Percentiles rank a stretch among this genome's conserved stretches.
Evolutionary conservation across 352 stramenopile species (phyloP).

Genomic region (Globisporangium uncinulatum): DNA sequence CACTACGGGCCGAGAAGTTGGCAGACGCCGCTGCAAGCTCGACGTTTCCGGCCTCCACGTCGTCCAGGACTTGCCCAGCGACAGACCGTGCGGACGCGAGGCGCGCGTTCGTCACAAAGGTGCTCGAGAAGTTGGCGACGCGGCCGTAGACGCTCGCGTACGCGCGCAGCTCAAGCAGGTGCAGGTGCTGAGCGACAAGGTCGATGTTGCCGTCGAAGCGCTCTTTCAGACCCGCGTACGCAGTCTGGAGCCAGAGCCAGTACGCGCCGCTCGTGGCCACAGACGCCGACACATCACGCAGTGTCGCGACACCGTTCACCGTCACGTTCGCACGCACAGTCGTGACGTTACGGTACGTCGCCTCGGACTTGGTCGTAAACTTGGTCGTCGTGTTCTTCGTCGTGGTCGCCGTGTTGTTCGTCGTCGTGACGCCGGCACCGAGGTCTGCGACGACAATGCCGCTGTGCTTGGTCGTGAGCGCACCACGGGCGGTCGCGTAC

Average conservation of each 20-base stretch:
- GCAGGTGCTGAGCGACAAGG: slow-evolving; percentile 53
- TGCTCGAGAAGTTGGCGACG: slow-evolving; percentile 35
- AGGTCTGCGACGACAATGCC: slow-evolving; percentile 39
- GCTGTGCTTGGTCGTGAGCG: slow-evolving; percentile 50
- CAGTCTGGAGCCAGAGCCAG: slow-evolving; percentile 56
- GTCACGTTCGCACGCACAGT: slow-evolving; percentile 37
- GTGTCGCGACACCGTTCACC: slow-evolving; percentile 25
- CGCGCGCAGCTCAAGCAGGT: slow-evolving; percentile 55
- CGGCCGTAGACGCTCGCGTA: slow-evolving; percentile 46
- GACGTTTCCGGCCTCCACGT: slow-evolving; percentile 36
- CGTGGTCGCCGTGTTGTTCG: slow-evolving; percentile 12
- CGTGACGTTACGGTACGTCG: slow-evolving; percentile 30
- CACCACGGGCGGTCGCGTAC: slow-evolving; percentile 22
- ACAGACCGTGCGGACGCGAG: slow-evolving; percentile 37
- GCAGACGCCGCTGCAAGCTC: slow-evolving; percentile 34
- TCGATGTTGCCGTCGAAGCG: slow-evolving; percentile 58
- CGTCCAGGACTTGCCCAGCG: slow-evolving; percentile 46
- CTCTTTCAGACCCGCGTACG: slow-evolving; percentile 47
- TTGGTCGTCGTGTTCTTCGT: slow-evolving; percentile 19
- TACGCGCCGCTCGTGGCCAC: slow-evolving; percentile 51
- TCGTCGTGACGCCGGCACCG: not conserved
- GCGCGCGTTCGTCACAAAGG: slow-evolving; percentile 50
- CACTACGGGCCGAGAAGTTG: slow-evolving; percentile 30
- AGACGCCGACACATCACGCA: slow-evolving; percentile 27
- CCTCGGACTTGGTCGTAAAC: slow-evolving; percentile 19